Conservation (phyloP, 2,329 filamentous ascomycete species). For the Colletotrichum sp. region DNA sequence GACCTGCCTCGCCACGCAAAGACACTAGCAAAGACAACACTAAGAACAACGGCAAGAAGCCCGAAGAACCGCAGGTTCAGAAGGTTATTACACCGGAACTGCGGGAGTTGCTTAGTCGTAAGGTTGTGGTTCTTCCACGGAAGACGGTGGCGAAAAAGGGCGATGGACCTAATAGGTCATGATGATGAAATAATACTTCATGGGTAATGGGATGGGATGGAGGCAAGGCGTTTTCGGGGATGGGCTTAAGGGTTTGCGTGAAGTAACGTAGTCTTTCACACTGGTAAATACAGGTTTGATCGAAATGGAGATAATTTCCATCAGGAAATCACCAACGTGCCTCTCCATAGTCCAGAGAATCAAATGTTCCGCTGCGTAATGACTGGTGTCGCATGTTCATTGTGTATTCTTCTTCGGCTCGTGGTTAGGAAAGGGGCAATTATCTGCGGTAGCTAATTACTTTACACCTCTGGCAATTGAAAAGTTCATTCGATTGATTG, state of each 20-base stretch:
- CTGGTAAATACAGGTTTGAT: no score
- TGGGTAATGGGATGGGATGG: neutral
- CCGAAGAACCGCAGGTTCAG: conserved; percentile 33
- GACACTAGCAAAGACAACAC: conserved; percentile 42
- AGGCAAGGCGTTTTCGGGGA: neutral
- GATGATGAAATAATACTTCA: no score
- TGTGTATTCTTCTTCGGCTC: no score
- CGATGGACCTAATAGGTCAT: neutral
- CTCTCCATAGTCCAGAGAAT: no score
- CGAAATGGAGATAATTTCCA: no score
- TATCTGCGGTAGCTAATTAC: no score
- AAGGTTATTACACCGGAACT: conserved; percentile 64
- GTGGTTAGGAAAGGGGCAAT: no score
- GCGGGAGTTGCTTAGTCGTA: conserved; percentile 55
- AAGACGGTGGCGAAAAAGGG: conserved; percentile 33
- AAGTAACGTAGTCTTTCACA: neutral
- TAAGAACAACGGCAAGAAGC: conserved; percentile 39
- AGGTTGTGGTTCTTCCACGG: conserved; percentile 49
- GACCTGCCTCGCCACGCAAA: conserved; percentile 16
- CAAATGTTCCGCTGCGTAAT: no score
- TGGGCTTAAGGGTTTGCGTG: fast-evolving
- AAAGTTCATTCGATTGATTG: no score
- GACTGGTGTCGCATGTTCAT: no score
- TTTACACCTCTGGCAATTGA: no score
- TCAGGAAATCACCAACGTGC: no score